Conservation (phyloP, 306 rosid genomes). For the Rubus idaeus region DNA sequence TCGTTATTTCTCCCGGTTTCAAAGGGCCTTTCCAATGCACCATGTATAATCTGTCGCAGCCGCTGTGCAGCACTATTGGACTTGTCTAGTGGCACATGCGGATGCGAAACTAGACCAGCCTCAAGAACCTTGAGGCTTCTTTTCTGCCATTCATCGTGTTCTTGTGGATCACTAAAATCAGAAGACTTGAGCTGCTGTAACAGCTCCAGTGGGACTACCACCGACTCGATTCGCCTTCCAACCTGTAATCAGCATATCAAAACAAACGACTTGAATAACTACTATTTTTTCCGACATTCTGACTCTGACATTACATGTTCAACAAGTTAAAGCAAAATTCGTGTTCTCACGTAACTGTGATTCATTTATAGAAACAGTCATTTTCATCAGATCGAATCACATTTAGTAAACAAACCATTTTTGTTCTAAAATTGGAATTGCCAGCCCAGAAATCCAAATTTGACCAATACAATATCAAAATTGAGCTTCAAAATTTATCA, state of each 20-base stretch:
- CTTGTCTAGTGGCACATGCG: constrained; percentile 70
- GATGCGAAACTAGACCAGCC: constrained; percentile 92
- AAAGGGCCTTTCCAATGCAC: constrained; percentile 74
- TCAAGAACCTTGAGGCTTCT: constrained; percentile 87
- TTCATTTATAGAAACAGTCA: background rate
- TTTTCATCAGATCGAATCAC: constrained; percentile 33
- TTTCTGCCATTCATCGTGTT: constrained; percentile 80
- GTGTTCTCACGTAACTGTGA: background rate
- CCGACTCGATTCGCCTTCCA: constrained; percentile 91
- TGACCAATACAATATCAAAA: background rate
- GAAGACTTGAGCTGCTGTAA: constrained; percentile 89
- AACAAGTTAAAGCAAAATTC: background rate
- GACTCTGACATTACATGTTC: background rate
- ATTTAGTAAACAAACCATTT: background rate
- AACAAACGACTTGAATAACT: constrained; percentile 8
- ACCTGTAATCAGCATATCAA: constrained; percentile 51
- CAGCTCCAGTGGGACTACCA: constrained; percentile 90
- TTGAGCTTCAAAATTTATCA: constrained; percentile 3
- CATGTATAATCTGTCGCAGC: constrained; percentile 69
- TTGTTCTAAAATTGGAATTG: background rate
- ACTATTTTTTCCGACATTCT: background rate
- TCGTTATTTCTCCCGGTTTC: constrained; percentile 91
- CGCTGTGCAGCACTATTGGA: constrained; percentile 69
- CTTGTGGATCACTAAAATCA: constrained; percentile 84
- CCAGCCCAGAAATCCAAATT: constrained; percentile 3